Evolutionary conservation across 345 rosid genomes (phyloP).

Genomic region (Anastatica hierochuntica): DNA sequence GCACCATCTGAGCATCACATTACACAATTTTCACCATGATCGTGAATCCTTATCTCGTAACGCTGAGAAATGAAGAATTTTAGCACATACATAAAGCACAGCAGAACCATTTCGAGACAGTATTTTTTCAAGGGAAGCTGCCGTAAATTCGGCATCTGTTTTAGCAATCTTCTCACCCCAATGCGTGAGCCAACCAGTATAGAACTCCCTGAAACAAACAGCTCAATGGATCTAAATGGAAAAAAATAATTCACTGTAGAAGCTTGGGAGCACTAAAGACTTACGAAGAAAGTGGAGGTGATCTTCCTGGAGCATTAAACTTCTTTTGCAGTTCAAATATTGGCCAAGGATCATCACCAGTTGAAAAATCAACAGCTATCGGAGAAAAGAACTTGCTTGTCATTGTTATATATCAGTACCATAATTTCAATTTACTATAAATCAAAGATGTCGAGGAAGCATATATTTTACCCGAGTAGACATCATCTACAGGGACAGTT

Average conservation of each 20-base stretch:
- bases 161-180: slow-evolving; percentile 80
- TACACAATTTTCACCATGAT: neutral
- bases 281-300: slow-evolving; percentile 90
- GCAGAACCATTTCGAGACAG: slow-evolving; percentile 78
- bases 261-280: slow-evolving; percentile 13
- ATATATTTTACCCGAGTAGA: slow-evolving; percentile 57
- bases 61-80: neutral
- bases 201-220: slow-evolving; percentile 61
- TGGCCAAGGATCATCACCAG: slow-evolving; percentile 81
- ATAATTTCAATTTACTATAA: too few relatives aligned
- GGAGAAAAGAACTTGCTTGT: slow-evolving; percentile 4
- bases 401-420: neutral
- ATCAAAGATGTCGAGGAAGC: neutral
- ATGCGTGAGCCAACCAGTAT: slow-evolving; percentile 97
- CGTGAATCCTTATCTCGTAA: neutral
- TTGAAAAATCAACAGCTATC: slow-evolving; percentile 84
- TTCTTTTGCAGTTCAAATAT: slow-evolving; percentile 73
- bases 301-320: slow-evolving; percentile 86
- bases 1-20: slow-evolving; percentile 68
- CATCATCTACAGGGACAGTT: slow-evolving; percentile 46
- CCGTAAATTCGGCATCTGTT: slow-evolving; percentile 58
- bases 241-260: neutral
- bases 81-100: slow-evolving; percentile 71
- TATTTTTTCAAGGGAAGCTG: slow-evolving; percentile 61
- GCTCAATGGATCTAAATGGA: neutral